Conservation (phyloP, 441 rosid species). For the Adansonia grandidieri region DNA sequence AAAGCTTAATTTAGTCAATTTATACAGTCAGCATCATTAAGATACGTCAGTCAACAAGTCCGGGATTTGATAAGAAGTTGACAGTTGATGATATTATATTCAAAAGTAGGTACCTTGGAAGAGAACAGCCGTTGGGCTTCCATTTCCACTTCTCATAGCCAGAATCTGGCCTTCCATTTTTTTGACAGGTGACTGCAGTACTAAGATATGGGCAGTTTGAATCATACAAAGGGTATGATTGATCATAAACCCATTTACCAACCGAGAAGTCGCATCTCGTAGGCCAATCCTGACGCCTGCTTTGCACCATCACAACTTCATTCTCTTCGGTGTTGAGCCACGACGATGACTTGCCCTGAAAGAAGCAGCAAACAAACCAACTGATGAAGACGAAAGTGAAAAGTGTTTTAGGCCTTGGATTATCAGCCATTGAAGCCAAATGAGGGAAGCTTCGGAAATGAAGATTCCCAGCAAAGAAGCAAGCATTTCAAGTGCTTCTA, state of each 20-base stretch:
- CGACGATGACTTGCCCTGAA: slow-evolving; percentile 46
- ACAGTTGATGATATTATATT: background rate
- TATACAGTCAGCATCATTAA: no score
- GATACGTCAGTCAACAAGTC: no score
- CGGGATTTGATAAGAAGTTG: background rate
- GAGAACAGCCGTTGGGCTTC: slow-evolving; percentile 73
- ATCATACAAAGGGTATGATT: slow-evolving; percentile 82
- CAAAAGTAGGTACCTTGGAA: slow-evolving; percentile 59
- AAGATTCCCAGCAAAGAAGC: background rate
- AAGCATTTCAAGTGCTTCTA: slow-evolving; percentile 15
- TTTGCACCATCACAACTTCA: slow-evolving; percentile 51
- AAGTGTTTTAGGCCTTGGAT: slow-evolving; percentile 19
- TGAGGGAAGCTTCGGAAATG: slow-evolving; percentile 13
- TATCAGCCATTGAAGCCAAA: slow-evolving; percentile 41
- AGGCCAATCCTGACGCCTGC: slow-evolving; percentile 39
- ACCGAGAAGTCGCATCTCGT: slow-evolving; percentile 60
- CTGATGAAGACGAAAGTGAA: slow-evolving; percentile 29
- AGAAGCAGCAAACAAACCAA: slow-evolving; percentile 35
- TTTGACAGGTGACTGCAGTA: slow-evolving; percentile 73
- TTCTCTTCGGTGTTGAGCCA: slow-evolving; percentile 58
- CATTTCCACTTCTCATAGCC: slow-evolving; percentile 91
- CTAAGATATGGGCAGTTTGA: slow-evolving; percentile 80
- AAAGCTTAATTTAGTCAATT: no score
- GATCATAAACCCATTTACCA: slow-evolving; percentile 82
- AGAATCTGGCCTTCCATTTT: slow-evolving; percentile 91